Conservation (phyloP, 148 eudicot genomes). For the Rhododendron kiyosumense region DNA sequence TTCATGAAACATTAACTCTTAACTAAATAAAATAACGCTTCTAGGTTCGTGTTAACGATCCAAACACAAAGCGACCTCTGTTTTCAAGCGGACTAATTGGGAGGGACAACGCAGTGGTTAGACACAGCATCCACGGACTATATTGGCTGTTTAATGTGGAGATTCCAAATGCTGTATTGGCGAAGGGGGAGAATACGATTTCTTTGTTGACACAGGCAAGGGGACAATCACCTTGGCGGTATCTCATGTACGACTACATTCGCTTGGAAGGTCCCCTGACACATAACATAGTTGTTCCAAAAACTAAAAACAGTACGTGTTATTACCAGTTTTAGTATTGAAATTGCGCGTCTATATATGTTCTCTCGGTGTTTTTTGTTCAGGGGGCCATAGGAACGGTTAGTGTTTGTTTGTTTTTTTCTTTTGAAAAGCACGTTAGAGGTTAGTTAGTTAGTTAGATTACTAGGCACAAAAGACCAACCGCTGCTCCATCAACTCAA, state of each 20-base stretch:
- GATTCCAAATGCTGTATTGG: constrained; percentile 35
- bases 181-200: constrained; percentile 39
- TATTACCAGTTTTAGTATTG: too few species aligned
- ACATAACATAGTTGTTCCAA: background rate
- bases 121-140: constrained; percentile 58
- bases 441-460: too few species aligned
- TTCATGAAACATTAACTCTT: background rate
- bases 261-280: constrained; percentile 48
- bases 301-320: too few species aligned
- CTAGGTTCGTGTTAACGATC: constrained; percentile 55
- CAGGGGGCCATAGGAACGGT: too few species aligned
- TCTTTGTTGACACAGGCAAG: constrained; percentile 51
- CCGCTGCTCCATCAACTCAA: too few species aligned
- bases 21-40: background rate
- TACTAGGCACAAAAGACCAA: too few species aligned
- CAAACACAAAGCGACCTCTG: constrained; percentile 38
- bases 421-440: too few species aligned
- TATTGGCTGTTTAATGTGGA: constrained; percentile 49
- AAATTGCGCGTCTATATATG: background rate
- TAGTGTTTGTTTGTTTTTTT: too few species aligned
- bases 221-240: constrained; percentile 49
- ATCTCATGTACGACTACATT: constrained; percentile 52
- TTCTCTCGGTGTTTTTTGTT: background rate
- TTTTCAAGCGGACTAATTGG: constrained; percentile 52
- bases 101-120: constrained; percentile 49